Conservation (phyloP, 106 monocot genomes). For the Hemerocallis citrina region DNA sequence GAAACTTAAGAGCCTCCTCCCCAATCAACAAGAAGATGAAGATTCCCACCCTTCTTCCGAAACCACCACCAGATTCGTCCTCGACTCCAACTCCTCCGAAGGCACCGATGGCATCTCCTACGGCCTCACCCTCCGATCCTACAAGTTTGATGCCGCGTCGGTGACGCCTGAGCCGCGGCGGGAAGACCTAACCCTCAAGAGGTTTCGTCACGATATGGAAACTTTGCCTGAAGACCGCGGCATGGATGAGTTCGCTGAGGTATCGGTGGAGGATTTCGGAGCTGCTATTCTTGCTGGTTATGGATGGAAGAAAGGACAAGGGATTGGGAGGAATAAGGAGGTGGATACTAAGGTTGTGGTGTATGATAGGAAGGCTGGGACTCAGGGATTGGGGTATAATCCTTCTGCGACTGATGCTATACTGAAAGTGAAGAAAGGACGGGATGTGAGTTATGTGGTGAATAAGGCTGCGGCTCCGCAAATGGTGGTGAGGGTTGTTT, state of each 20-base stretch:
- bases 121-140: constrained; percentile 58
- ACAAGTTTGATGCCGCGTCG: background rate
- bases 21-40: constrained; percentile 31
- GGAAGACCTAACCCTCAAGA: constrained; percentile 4
- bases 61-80: constrained; percentile 30
- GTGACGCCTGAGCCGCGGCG: background rate
- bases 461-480: background rate
- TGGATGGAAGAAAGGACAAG: constrained; percentile 74
- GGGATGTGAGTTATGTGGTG: background rate
- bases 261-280: constrained; percentile 58
- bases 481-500: constrained; percentile 20
- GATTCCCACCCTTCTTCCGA: constrained; percentile 23
- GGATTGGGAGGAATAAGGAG: constrained; percentile 47
- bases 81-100: constrained; percentile 28
- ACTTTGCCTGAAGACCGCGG: constrained; percentile 49
- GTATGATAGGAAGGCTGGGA: constrained; percentile 41
- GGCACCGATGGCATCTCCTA: constrained; percentile 11
- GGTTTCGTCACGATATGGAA: constrained; percentile 37
- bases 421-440: background rate
- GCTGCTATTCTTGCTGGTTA: constrained; percentile 61
- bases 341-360: constrained; percentile 49
- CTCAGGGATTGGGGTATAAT: constrained; percentile 48
- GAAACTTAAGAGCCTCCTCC: no score
- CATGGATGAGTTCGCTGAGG: constrained; percentile 44
- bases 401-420: constrained; percentile 10